Conservation (phyloP, 148 eudicot genomes). For the Rhododendron griersonianum region DNA sequence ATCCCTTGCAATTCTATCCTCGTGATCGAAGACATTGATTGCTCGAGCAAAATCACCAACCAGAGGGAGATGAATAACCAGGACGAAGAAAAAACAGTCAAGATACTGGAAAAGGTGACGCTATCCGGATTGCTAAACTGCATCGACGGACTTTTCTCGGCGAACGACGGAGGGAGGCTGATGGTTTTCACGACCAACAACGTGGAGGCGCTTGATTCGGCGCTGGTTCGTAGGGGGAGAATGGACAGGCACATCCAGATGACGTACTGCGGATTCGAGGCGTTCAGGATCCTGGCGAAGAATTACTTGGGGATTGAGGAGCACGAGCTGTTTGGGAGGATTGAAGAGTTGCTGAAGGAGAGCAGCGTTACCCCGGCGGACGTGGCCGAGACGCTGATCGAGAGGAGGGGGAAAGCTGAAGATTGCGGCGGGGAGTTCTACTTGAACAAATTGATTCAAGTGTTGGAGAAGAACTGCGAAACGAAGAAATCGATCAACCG, state of each 20-base stretch:
- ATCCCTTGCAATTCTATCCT: constrained; percentile 42
- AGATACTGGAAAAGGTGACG: neutral
- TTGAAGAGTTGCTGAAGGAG: constrained; percentile 27
- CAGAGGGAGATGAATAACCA: constrained; percentile 27
- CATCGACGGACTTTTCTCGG: constrained; percentile 56
- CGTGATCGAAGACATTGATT: constrained; percentile 63
- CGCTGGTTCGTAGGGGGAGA: constrained; percentile 41
- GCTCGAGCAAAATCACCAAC: constrained; percentile 42
- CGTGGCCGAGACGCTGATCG: constrained; percentile 50
- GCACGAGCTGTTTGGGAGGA: constrained; percentile 26
- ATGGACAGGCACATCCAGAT: constrained; percentile 56
- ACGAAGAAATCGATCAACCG: neutral
- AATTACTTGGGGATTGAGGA: constrained; percentile 40
- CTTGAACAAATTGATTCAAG: neutral
- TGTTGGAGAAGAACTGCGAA: neutral
- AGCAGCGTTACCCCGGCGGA: constrained; percentile 48
- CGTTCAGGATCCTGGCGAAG: constrained; percentile 39
- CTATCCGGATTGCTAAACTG: constrained; percentile 51
- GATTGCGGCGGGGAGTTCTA: neutral
- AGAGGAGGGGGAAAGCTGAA: constrained; percentile 6
- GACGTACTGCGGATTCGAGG: constrained; percentile 40
- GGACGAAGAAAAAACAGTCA: neutral
- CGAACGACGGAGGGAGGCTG: constrained; percentile 43
- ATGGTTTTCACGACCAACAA: constrained; percentile 50
- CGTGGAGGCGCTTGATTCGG: constrained; percentile 45